Evolutionary conservation across 441 rosid genomes (phyloP).

Genomic region (Kokia cookei): DNA sequence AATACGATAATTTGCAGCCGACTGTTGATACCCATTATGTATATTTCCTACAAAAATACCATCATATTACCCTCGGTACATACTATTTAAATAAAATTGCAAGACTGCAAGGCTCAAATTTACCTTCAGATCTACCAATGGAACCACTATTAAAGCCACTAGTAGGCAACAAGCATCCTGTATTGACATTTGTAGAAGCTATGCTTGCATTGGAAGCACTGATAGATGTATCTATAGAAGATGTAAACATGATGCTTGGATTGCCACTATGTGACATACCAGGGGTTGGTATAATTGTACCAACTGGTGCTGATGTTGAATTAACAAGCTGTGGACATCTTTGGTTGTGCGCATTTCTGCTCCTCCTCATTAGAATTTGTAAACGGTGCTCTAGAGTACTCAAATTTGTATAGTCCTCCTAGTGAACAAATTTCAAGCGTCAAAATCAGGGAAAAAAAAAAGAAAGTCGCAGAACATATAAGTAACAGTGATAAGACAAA

Average conservation of each 20-base stretch:
- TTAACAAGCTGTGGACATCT: conserved; percentile 48
- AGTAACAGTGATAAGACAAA: background rate
- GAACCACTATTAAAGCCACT: conserved; percentile 57
- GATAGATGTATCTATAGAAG: conserved; percentile 69
- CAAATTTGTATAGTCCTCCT: conserved; percentile 85
- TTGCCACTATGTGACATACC: conserved; percentile 78
- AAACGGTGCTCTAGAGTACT: conserved; percentile 71
- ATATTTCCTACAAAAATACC: conserved; percentile 47
- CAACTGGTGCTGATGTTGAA: conserved; percentile 43
- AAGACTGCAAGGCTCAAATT: conserved; percentile 1
- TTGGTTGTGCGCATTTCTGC: conserved; percentile 46
- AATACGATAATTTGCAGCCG: conserved; percentile 58
- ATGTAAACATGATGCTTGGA: conserved; percentile 50
- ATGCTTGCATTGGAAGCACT: conserved; percentile 46
- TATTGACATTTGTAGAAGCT: conserved; percentile 43
- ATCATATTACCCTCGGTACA: background rate
- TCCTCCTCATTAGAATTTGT: conserved; percentile 44
- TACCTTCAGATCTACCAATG: conserved; percentile 45
- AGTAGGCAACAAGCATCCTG: conserved; percentile 48
- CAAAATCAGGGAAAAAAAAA: background rate
- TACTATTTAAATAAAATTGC: conserved; percentile 2
- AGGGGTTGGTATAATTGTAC: conserved; percentile 97
- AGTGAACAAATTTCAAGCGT: conserved; percentile 11
- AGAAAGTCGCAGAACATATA: background rate
- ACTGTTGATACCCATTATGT: conserved; percentile 81